phyloP scores from a whole-genome alignment of 2,329 filamentous ascomycete genomes.

The Tolypocladium album region DNA sequence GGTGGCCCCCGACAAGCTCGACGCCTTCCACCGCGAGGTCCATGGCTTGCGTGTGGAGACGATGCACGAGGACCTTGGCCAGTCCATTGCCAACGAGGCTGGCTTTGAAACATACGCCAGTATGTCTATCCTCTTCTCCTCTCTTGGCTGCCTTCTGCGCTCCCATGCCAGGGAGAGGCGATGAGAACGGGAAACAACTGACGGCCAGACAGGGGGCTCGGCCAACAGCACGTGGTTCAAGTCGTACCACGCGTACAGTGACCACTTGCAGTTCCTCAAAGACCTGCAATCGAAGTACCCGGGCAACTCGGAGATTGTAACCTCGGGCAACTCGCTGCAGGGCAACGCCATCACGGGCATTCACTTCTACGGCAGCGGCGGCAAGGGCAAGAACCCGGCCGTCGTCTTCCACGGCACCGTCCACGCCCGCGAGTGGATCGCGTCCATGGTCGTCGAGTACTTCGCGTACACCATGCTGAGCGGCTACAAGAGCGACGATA shows the following conservation, averaged over 20 bases:
- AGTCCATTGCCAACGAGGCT: slow-evolving; percentile 24
- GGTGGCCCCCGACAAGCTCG: slow-evolving; percentile 23
- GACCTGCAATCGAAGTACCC: slow-evolving; percentile 32
- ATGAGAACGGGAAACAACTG: not conserved
- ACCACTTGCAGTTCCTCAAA: slow-evolving; percentile 36
- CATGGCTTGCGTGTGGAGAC: slow-evolving; percentile 18
- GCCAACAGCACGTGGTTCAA: slow-evolving; percentile 35
- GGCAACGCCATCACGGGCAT: slow-evolving; percentile 50
- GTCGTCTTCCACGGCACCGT: slow-evolving; percentile 47
- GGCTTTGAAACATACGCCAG: slow-evolving; percentile 16
- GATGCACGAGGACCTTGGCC: slow-evolving; percentile 29
- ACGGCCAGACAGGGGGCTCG: slow-evolving; percentile 6
- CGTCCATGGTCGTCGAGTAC: slow-evolving; percentile 44
- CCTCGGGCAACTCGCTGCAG: slow-evolving; percentile 33
- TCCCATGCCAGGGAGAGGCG: not conserved
- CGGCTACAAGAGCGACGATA: slow-evolving; percentile 28
- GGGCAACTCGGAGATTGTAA: slow-evolving; percentile 35
- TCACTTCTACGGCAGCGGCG: slow-evolving; percentile 39
- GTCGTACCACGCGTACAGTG: slow-evolving; percentile 39
- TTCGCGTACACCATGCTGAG: slow-evolving; percentile 36
- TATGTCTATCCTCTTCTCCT: slow-evolving; percentile 9
- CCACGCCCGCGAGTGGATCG: slow-evolving; percentile 52
- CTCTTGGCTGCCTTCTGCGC: too few species aligned
- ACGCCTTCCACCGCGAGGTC: slow-evolving; percentile 20
- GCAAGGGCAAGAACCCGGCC: slow-evolving; percentile 36